Base-by-base conservation (phyloP, 169 alveolate species). In the Babesia bovis region DNA sequence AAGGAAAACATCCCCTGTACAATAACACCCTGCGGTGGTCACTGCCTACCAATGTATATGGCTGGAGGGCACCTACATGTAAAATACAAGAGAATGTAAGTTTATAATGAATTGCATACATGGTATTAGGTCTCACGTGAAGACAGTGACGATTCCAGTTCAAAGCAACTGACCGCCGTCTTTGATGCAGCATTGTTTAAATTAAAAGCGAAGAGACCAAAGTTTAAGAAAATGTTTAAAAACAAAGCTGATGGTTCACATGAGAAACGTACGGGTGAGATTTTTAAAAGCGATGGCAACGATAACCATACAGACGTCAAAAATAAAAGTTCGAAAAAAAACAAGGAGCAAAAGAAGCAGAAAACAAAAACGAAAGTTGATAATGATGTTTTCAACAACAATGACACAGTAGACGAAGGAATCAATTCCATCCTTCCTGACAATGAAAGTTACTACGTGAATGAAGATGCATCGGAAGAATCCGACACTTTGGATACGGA, bases 1-100 rank as follows among this genome's bases (percentile, higher is more conserved):
- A 9, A 9, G 7, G 19, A 17, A 33, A 32, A 7, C n/a, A 44
- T 21, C 13, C 40, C n/a, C 60, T 60, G n/a, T 65, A 60, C 44
- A 67, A 77, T 67, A 77, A 63, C 58, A 55, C 85, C 23, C 28
- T 77, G 0, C 56, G 58, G 26, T 77, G 76, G 69, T 41, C 38
- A 1, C 73, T 60, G 9, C 79, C 85, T 0, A 35, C 41, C 17
- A 45, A 52, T 26, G 67, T 56, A 6, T 77, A 67, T 32, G 71
- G 47, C 10, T 58, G 70, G 63, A 52, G 49, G 30, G 41, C 26
- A 19, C 85, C 85, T 9, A 30, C 9, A 9, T 77, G 82, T 56
- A 23, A 5, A 12, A 15, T 77, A 6, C n/a, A 21, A 28, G 63
- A 66, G 47, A 50, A 72, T 23, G 83, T 72, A 21, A 47, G 58